Base-by-base conservation (phyloP, 1,284 basidiomycete genomes). In the Irpex sp. region DNA sequence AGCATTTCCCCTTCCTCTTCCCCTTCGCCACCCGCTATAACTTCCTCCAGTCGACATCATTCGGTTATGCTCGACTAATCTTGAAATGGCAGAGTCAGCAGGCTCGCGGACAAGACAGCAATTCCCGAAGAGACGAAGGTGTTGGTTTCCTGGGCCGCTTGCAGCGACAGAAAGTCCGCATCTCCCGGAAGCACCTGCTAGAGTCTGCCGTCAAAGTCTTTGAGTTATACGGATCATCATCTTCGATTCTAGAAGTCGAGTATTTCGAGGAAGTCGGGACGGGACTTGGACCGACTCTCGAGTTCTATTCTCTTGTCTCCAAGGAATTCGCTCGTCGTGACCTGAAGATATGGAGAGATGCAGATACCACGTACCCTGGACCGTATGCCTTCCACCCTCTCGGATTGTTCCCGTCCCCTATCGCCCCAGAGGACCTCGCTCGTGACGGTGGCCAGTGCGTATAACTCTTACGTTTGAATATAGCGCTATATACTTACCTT, bases 191-290 rank as follows among this genome's bases (percentile, higher is more conserved):
- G 67, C 93, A 96, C 68, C 88, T 99, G 45, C 82, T 99, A 23
- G 95, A 98, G 71, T 97, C 94, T n/a, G 95, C 94, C 1, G 89
- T 96, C 71, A 98, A 98, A 75, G 96, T 98, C 2, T 95, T 99
- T 67, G 96, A 99, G 76, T 81, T 99, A 23, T 99, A 98, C 70
- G 96, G 95, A 6, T 92, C 91, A 0, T 94, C 91, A 10, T 92
- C 91, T 5, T 94, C 94, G 0, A 88, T 98, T 52, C 83, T 99
- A 19, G 96, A 99, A 73, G 94, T 99, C 58, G 96, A 99, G 75
- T 99, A 98, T 79, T 98, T 98, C 72, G 95, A 98, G 71, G 97
- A 99, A 79, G 96, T 98, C 57, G 97, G 97, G 21, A 99, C 97
- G 2, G 97, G 97, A 35, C 79, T 99, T 10, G 97, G 97, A 3